Conservation (phyloP, 202 grass and related monocot species). For the Alloteropsis angusta region DNA sequence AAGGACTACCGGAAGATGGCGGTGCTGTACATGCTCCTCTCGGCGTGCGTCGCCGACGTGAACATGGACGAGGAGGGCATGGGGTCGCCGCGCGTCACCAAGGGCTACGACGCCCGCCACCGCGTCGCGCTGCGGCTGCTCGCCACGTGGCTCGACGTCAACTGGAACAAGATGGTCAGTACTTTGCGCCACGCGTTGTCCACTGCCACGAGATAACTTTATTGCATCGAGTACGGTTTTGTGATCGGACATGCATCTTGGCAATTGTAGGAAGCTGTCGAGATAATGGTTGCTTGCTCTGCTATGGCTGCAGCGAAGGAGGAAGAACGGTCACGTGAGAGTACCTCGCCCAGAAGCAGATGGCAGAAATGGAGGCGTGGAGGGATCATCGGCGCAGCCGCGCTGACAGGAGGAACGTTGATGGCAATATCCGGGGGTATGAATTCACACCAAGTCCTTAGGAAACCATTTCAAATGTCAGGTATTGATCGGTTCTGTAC, state of each 20-base stretch:
- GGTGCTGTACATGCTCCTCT: conserved; percentile 84
- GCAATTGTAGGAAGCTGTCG: conserved; percentile 76
- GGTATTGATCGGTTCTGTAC: background rate
- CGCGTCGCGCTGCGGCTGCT: conserved; percentile 76
- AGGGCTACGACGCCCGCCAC: conserved; percentile 95
- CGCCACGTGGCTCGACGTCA: conserved; percentile 80
- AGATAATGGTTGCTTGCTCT: conserved; percentile 99
- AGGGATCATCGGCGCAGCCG: conserved; percentile 83
- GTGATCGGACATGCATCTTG: conserved; percentile 28
- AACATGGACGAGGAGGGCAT: conserved; percentile 45
- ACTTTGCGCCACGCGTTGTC: background rate
- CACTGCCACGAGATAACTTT: background rate
- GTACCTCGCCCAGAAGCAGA: conserved; percentile 46
- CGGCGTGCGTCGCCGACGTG: conserved; percentile 85
- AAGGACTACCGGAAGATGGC: conserved; percentile 66
- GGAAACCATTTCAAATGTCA: conserved; percentile 4
- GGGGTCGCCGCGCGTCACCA: conserved; percentile 48
- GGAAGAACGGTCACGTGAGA: conserved; percentile 41
- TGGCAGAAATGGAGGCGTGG: conserved; percentile 81
- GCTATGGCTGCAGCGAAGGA: conserved; percentile 97
- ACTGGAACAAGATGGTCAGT: conserved; percentile 87
- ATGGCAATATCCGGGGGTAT: conserved; percentile 91
- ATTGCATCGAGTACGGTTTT: background rate
- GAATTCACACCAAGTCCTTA: background rate
- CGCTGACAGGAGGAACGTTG: conserved; percentile 85